These are phyloP conservation scores for Abortiporus biennis DNA, from an alignment of 1,284 basidiomycete genomes.

Conservation along the genomic window DNA sequence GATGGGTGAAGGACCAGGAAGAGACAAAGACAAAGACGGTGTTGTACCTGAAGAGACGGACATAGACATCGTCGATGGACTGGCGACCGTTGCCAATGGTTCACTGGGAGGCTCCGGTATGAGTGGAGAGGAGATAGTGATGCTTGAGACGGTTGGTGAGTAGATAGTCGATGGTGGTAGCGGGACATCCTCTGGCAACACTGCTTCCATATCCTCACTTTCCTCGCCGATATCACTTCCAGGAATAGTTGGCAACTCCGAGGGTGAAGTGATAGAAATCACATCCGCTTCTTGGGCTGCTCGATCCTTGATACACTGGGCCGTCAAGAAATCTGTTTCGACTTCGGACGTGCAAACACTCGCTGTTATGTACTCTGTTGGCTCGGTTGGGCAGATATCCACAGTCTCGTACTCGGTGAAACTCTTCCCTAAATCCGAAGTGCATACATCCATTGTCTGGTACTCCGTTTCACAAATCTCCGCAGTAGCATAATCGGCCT, in stretches of 20 bases:
- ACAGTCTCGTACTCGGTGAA: slow-evolving; percentile 45
- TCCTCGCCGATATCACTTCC: not conserved
- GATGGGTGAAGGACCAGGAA: slow-evolving; percentile 20
- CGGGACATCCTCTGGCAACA: slow-evolving; percentile 31
- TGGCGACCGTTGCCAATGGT: no score
- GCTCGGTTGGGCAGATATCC: slow-evolving; percentile 44
- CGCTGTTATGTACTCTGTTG: slow-evolving; percentile 46
- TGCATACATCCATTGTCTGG: slow-evolving; percentile 41
- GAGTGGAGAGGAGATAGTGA: slow-evolving; percentile 10
- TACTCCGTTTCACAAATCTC: slow-evolving; percentile 45
- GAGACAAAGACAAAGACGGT: slow-evolving; percentile 7
- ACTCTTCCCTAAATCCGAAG: slow-evolving; percentile 38
- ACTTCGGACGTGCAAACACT: slow-evolving; percentile 39
- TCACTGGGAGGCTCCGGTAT: slow-evolving; percentile 4
- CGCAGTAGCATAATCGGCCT: slow-evolving; percentile 43
- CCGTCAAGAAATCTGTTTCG: slow-evolving; percentile 29
- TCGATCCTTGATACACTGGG: slow-evolving; percentile 24
- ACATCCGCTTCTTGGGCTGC: slow-evolving; percentile 15
- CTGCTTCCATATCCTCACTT: no score
- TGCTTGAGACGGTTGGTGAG: slow-evolving; percentile 14
- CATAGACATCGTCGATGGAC: slow-evolving; percentile 10
- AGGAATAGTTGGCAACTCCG: slow-evolving; percentile 23
- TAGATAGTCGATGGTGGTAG: slow-evolving; percentile 27
- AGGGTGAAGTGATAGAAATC: slow-evolving; percentile 18
- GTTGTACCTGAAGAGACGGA: slow-evolving; percentile 10